Evolutionary conservation across 2,329 filamentous ascomycete species (phyloP).

Genomic region (Neofusicoccum cordaticola): DNA sequence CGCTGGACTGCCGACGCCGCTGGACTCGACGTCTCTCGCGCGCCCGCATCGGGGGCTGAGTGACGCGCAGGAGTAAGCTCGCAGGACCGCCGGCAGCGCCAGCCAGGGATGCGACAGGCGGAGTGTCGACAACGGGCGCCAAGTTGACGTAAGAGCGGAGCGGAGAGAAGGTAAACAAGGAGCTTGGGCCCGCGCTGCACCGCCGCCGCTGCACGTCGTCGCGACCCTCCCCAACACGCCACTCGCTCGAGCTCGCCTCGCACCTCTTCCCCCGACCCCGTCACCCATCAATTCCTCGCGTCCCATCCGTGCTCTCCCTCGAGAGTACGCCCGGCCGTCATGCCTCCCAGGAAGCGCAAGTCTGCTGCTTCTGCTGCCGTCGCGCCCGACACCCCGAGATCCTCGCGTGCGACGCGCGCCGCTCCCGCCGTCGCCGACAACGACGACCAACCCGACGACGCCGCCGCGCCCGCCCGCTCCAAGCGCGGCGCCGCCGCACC

Average conservation of each 20-base stretch:
- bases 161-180: neutral
- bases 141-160: neutral
- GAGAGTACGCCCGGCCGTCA: neutral
- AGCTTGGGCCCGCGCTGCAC: neutral
- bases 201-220: no score
- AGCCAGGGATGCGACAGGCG: neutral
- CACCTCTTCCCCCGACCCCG: neutral
- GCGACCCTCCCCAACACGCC: neutral
- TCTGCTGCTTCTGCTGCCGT: conserved; percentile 10
- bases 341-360: conserved; percentile 20
- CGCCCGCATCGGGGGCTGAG: no score
- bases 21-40: neutral
- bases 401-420: conserved; percentile 3
- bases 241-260: neutral
- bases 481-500: neutral
- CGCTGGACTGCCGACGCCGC: neutral
- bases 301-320: neutral
- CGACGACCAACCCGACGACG: neutral
- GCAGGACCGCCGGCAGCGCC: neutral
- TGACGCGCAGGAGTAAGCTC: neutral
- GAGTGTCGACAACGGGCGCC: neutral
- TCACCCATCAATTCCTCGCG: neutral
- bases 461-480: neutral
- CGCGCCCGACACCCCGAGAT: neutral
- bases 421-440: neutral